Percentiles rank a stretch among this genome's conserved stretches.
Conservation (phyloP, 345 rosid genomes). For the Geranium rotundifolium region DNA sequence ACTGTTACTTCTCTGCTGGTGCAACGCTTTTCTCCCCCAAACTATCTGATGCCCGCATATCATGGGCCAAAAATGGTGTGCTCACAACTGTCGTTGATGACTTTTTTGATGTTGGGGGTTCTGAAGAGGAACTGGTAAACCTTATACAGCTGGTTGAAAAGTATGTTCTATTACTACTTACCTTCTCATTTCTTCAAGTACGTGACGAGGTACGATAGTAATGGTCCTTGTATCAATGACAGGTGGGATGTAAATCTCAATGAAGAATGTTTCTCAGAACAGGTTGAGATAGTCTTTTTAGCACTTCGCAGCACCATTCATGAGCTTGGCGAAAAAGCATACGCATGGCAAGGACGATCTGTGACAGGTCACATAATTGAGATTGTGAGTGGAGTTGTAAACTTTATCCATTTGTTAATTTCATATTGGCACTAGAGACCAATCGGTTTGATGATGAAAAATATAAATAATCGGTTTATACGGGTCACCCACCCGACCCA, state of each 20-base stretch:
- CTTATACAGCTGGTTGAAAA: conserved; percentile 51
- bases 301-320: conserved; percentile 53
- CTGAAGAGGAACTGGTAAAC: conserved; percentile 61
- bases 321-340: conserved; percentile 63
- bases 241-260: conserved; percentile 54
- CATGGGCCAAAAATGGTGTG: conserved; percentile 92
- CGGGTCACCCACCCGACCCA: too few relatives aligned
- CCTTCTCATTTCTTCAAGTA: background rate
- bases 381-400: conserved; percentile 30
- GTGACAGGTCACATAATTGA: conserved; percentile 41
- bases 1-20: conserved; percentile 78
- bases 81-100: conserved; percentile 84
- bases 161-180: conserved; percentile 21
- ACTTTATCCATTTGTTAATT: background rate
- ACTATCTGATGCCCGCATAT: conserved; percentile 66
- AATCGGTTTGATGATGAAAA: too few relatives aligned
- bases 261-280: conserved; percentile 51
- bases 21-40: conserved; percentile 53
- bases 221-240: conserved; percentile 8
- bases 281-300: conserved; percentile 66
- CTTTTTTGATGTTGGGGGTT: conserved; percentile 81
- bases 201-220: background rate
- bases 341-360: conserved; percentile 50
- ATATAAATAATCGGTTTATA: too few relatives aligned
- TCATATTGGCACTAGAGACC: too few relatives aligned